These are phyloP conservation scores for Aspergillus glaucus DNA, from an alignment of 2,329 filamentous ascomycete species.

Conservation along the genomic window DNA sequence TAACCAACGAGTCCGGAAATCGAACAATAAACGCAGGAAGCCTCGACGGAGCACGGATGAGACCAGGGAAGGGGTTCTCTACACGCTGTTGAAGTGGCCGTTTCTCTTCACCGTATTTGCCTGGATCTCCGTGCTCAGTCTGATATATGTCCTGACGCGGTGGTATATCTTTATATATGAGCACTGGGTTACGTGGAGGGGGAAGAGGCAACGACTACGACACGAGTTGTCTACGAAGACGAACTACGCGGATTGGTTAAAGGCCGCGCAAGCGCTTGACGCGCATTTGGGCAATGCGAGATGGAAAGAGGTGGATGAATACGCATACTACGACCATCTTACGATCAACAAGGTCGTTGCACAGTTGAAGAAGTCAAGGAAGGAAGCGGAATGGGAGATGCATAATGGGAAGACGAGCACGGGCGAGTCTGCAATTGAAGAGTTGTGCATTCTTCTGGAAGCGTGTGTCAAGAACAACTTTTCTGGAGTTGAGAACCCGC, in stretches of 20 bases:
- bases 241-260: slow-evolving; percentile 78
- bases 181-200: slow-evolving; percentile 83
- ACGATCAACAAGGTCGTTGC: slow-evolving; percentile 72
- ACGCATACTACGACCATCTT: slow-evolving; percentile 78
- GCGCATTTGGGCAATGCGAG: slow-evolving; percentile 64
- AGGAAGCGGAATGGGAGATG: slow-evolving; percentile 36
- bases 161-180: slow-evolving; percentile 92
- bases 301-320: slow-evolving; percentile 49
- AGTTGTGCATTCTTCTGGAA: slow-evolving; percentile 71
- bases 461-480: slow-evolving; percentile 98
- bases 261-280: slow-evolving; percentile 72
- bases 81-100: slow-evolving; percentile 85
- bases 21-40: slow-evolving; percentile 38
- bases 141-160: slow-evolving; percentile 72
- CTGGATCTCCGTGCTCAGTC: slow-evolving; percentile 70
- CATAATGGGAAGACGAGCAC: slow-evolving; percentile 14
- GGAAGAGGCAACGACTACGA: slow-evolving; percentile 65
- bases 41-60: slow-evolving; percentile 68
- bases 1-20: slow-evolving; percentile 59
- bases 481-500: slow-evolving; percentile 85
- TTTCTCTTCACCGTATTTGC: slow-evolving; percentile 71
- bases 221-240: slow-evolving; percentile 63
- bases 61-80: slow-evolving; percentile 88
- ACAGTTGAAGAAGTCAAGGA: slow-evolving; percentile 54
- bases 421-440: slow-evolving; percentile 55